Conservation (phyloP, 805 yeast species). For the Starmerella scarabaei region DNA sequence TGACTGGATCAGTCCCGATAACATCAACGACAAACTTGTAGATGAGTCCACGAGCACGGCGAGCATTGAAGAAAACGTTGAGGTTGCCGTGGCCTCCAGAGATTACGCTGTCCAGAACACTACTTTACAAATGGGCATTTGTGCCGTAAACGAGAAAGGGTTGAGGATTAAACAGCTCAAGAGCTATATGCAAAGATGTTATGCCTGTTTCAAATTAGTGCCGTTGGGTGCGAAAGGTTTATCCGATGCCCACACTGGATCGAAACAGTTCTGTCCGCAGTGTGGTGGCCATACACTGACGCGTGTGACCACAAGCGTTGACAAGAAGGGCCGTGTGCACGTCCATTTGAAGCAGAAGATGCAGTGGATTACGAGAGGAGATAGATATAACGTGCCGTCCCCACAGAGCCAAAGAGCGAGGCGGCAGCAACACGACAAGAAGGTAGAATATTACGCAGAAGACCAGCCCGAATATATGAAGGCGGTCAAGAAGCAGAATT, state of each 20-base stretch:
- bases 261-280: slow-evolving; percentile 75
- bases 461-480: slow-evolving; percentile 90
- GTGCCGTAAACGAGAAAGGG: slow-evolving; percentile 78
- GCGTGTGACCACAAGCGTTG: slow-evolving; percentile 79
- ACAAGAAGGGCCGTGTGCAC: slow-evolving; percentile 57
- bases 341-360: slow-evolving; percentile 85
- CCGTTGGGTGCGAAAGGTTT: slow-evolving; percentile 47
- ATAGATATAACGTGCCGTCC: slow-evolving; percentile 66
- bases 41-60: slow-evolving; percentile 57
- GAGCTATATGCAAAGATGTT: slow-evolving; percentile 91
- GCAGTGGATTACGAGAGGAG: slow-evolving; percentile 88
- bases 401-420: slow-evolving; percentile 76
- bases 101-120: slow-evolving; percentile 98
- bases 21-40: slow-evolving; percentile 53
- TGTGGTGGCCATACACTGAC: slow-evolving; percentile 91
- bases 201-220: slow-evolving; percentile 80
- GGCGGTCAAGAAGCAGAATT: slow-evolving; percentile 74
- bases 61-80: slow-evolving; percentile 32
- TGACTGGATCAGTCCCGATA: slow-evolving; percentile 89
- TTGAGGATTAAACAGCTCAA: slow-evolving; percentile 71
- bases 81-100: slow-evolving; percentile 81
- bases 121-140: slow-evolving; percentile 77
- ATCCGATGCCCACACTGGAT: slow-evolving; percentile 35
- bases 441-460: slow-evolving; percentile 59
- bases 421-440: slow-evolving; percentile 65